Evolutionary conservation across 1,284 basidiomycete genomes (phyloP).

Genomic region (Microbotryum saponariae): DNA sequence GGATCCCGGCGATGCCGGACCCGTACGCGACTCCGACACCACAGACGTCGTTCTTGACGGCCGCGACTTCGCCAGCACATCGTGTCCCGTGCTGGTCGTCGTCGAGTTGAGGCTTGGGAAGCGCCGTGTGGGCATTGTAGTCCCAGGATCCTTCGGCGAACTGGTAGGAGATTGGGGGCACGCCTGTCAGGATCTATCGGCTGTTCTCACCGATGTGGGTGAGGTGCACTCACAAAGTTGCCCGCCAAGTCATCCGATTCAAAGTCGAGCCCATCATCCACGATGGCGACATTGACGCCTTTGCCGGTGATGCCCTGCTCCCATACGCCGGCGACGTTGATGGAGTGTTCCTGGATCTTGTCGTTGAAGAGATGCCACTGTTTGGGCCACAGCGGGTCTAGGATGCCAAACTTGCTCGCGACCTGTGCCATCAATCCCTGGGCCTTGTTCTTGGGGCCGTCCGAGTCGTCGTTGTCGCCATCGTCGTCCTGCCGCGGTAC

Average conservation of each 20-base stretch:
- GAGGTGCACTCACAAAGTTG: slow-evolving; percentile 69
- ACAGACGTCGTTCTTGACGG: slow-evolving; percentile 88
- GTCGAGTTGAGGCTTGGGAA: slow-evolving; percentile 77
- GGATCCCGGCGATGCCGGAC: slow-evolving; percentile 83
- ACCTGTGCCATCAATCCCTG: background rate
- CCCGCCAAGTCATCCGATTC: slow-evolving; percentile 74
- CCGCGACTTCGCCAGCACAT: slow-evolving; percentile 97
- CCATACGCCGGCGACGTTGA: slow-evolving; percentile 81
- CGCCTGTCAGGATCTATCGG: background rate
- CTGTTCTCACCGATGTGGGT: background rate
- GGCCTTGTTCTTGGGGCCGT: background rate
- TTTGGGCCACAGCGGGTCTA: slow-evolving; percentile 75
- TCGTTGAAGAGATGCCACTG: slow-evolving; percentile 93
- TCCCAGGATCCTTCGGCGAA: slow-evolving; percentile 87
- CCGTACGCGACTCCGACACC: slow-evolving; percentile 91
- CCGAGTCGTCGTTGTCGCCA: background rate
- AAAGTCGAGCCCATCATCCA: slow-evolving; percentile 95
- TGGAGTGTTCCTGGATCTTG: slow-evolving; percentile 63
- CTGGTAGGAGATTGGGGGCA: slow-evolving; percentile 44
- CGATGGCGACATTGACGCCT: slow-evolving; percentile 78
- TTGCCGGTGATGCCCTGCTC: slow-evolving; percentile 74
- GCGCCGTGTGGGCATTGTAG: slow-evolving; percentile 84
- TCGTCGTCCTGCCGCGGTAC: background rate
- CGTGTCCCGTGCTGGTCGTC: slow-evolving; percentile 98
- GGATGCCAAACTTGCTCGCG: slow-evolving; percentile 52